Evolutionary conservation across 1,139 yeast genomes (phyloP), one percentile per base, ranked within the genome.

Genomic region (Yamadazyma pseudoaaseri): DNA sequence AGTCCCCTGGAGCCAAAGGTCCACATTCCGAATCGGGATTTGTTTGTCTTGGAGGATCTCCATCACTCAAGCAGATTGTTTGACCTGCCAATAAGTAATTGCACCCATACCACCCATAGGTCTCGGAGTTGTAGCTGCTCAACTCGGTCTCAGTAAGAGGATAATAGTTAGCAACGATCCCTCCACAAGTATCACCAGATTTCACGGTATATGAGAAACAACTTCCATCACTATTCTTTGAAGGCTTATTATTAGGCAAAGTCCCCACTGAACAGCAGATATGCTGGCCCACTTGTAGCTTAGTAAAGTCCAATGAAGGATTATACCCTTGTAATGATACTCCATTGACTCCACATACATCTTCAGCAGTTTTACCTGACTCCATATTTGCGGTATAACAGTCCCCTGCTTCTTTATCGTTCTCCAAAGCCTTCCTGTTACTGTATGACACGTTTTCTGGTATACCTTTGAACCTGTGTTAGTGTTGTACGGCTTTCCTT

Each of bases 61-160:
- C 50, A 4, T 28, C 16, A 24, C 47, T 42, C 23, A 46, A 37
- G 29, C 49, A 46, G 7, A 46, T 40, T 17, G 27, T 37, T 29
- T 42, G 41, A 7, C 42, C 48, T 2, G 20, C 28, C 27, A 26
- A 31, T 14, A 45, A 34, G 8, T 31, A 15, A 12, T 31, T 33
- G 30, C 51, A 46, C n/a, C 51, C 48, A 18, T 26, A 17, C 51
- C 51, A 46, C 10, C 34, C 36, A 27, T 31, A 45, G 18, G 45
- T 45, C 6, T 47, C 35, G 10, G 22, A 23, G 16, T 35, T 35
- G 15, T 31, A 35, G 10, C 11, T 16, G n/a, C 44, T 51, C 17
- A 35, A 11, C n/a, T 27, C 15, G 5, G 47, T 44, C 2, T 67
- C 53, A 14, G 69, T 43, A 30, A 72, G 68, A 3, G 31, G 27